Percentiles rank a stretch among this genome's conserved stretches.
Evolutionary conservation across 768 basidiomycete species (phyloP).

Genomic region (Psilocybe subaeruginosa): DNA sequence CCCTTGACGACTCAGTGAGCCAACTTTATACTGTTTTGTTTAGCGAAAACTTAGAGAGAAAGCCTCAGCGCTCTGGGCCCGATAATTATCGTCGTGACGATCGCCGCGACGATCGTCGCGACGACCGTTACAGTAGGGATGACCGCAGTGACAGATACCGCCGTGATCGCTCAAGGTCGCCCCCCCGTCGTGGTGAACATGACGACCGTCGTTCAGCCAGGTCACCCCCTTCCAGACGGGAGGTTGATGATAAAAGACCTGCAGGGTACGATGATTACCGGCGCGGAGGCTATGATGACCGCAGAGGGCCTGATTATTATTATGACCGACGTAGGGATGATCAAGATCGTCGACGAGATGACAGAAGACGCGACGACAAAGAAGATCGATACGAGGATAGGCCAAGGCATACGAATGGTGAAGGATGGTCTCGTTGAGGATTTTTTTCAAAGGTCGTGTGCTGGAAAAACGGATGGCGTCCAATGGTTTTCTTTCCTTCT

Average conservation of each 20-base stretch:
- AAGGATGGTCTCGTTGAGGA: slow-evolving; percentile 77
- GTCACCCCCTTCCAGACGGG: slow-evolving; percentile 82
- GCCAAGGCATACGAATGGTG: slow-evolving; percentile 76
- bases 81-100: slow-evolving; percentile 82
- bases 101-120: slow-evolving; percentile 63
- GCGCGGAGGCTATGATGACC: slow-evolving; percentile 83
- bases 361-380: slow-evolving; percentile 82
- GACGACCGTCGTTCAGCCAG: slow-evolving; percentile 78
- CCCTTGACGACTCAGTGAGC: slow-evolving; percentile 63
- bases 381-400: slow-evolving; percentile 83
- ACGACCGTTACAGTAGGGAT: slow-evolving; percentile 57
- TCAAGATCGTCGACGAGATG: slow-evolving; percentile 67
- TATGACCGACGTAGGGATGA: slow-evolving; percentile 89
- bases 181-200: slow-evolving; percentile 68
- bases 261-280: slow-evolving; percentile 92
- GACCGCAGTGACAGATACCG: slow-evolving; percentile 61
- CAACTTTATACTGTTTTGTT: neutral
- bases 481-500: slow-evolving; percentile 45
- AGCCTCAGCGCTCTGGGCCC: slow-evolving; percentile 58
- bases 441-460: slow-evolving; percentile 35
- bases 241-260: slow-evolving; percentile 84
- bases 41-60: slow-evolving; percentile 9
- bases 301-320: slow-evolving; percentile 83
- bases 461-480: slow-evolving; percentile 38
- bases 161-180: slow-evolving; percentile 85